Conservation (phyloP, 2,329 filamentous ascomycete genomes). For the Diaporthe sp. region DNA sequence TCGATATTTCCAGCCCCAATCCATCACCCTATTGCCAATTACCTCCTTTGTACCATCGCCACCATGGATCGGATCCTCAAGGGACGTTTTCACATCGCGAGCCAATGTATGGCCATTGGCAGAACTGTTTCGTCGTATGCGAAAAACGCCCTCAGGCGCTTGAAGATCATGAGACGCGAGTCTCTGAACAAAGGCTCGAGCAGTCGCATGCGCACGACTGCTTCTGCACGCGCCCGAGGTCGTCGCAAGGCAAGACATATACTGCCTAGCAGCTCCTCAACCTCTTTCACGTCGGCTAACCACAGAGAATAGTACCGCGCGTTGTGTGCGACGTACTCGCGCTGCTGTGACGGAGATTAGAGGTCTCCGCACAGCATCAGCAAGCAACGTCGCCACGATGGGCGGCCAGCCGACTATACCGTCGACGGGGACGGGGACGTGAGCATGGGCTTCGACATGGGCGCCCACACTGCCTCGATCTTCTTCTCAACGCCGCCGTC, state of each 20-base stretch:
- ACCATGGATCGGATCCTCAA: background rate
- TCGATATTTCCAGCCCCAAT: background rate
- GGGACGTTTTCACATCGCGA: background rate
- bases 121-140: too few species aligned
- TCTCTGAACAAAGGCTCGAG: background rate
- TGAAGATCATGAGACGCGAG: background rate
- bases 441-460: background rate
- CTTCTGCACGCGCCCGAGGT: too few species aligned
- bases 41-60: background rate
- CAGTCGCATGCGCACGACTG: background rate
- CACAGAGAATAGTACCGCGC: background rate
- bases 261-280: background rate
- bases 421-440: background rate
- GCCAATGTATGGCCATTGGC: background rate
- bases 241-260: background rate
- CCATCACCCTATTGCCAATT: background rate
- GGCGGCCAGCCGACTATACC: background rate
- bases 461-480: background rate
- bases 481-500: background rate
- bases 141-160: background rate
- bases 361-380: background rate
- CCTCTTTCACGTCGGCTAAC: background rate
- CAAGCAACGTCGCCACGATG: background rate
- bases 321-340: background rate
- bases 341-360: background rate